Evolutionary conservation across 2,329 filamentous ascomycete species (phyloP).

Genomic region (Fusarium sambucinum): DNA sequence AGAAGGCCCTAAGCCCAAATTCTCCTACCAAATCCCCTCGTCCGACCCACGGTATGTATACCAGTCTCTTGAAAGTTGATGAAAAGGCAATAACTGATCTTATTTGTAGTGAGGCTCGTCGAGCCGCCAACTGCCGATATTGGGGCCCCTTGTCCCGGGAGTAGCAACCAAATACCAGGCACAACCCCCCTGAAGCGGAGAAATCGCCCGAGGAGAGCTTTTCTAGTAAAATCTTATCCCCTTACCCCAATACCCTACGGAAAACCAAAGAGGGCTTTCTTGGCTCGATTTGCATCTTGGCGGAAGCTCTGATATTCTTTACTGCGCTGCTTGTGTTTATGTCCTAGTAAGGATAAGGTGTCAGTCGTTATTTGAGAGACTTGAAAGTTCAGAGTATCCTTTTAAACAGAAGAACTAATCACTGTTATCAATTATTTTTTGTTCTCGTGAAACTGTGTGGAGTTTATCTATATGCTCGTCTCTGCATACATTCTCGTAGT

Average conservation of each 20-base stretch:
- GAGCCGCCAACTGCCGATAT: neutral
- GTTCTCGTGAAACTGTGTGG: neutral
- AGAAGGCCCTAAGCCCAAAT: neutral
- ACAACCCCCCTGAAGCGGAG: neutral
- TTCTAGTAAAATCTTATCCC: neutral
- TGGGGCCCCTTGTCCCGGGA: neutral
- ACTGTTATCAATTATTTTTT: too few relatives aligned
- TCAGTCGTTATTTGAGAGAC: too few relatives aligned
- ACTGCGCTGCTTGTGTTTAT: neutral
- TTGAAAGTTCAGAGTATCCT: accelerated
- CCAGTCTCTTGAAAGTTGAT: too few relatives aligned
- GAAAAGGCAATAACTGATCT: accelerated
- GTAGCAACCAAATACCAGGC: too few relatives aligned
- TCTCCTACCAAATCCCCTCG: neutral
- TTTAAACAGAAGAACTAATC: neutral
- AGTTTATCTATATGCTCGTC: neutral
- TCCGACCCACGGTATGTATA: neutral
- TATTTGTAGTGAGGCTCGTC: neutral
- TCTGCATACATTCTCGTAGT: neutral
- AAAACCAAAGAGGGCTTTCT: neutral
- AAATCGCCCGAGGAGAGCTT: neutral
- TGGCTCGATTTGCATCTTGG: neutral
- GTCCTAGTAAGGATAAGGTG: neutral
- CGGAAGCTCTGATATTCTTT: neutral
- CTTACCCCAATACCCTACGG: too few relatives aligned